phyloP scores from a whole-genome alignment of 2,329 filamentous ascomycete species.

The Dryadomyces quercus-mongolicae region DNA sequence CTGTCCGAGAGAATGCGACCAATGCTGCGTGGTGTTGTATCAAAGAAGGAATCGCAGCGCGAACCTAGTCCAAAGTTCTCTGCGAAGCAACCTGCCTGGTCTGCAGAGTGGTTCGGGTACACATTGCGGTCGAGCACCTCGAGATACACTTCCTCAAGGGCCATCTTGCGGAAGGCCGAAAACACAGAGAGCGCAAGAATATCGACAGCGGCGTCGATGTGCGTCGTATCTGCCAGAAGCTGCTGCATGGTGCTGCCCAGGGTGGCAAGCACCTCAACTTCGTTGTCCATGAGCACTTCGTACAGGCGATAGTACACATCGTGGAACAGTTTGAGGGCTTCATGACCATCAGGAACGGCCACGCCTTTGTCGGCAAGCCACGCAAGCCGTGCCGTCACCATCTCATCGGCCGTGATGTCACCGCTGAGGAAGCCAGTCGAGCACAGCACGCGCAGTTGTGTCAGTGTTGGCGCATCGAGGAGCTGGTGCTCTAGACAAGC shows the following conservation, averaged over 20 bases:
- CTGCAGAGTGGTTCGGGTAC: conserved; percentile 39
- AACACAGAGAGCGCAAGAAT: conserved; percentile 39
- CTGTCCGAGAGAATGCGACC: conserved; percentile 20
- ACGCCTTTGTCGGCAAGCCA: conserved; percentile 29
- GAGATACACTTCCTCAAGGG: conserved; percentile 42
- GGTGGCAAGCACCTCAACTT: conserved; percentile 11
- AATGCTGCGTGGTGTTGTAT: conserved; percentile 28
- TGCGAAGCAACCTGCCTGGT: conserved; percentile 44
- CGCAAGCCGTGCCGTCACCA: conserved; percentile 24
- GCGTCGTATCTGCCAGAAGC: background rate
- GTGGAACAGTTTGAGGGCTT: conserved; percentile 24
- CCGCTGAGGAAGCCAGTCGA: conserved; percentile 27
- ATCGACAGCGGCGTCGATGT: conserved; percentile 19
- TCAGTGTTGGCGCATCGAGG: conserved; percentile 23
- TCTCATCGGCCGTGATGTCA: conserved; percentile 19
- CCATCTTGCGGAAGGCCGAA: conserved; percentile 36
- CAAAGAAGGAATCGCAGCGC: conserved; percentile 44
- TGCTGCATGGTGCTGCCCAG: conserved; percentile 1
- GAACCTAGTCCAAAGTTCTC: conserved; percentile 45
- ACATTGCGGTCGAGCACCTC: conserved; percentile 44
- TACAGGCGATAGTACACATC: conserved; percentile 18
- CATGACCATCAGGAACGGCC: conserved; percentile 19
- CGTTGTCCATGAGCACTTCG: conserved; percentile 11
- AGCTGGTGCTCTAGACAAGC: conserved; percentile 22
- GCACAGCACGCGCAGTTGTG: conserved; percentile 25